Percentiles rank a stretch among this genome's conserved stretches.
These are phyloP conservation scores for Brassica napus DNA, from an alignment of 345 rosid species.

Conservation along the genomic window DNA sequence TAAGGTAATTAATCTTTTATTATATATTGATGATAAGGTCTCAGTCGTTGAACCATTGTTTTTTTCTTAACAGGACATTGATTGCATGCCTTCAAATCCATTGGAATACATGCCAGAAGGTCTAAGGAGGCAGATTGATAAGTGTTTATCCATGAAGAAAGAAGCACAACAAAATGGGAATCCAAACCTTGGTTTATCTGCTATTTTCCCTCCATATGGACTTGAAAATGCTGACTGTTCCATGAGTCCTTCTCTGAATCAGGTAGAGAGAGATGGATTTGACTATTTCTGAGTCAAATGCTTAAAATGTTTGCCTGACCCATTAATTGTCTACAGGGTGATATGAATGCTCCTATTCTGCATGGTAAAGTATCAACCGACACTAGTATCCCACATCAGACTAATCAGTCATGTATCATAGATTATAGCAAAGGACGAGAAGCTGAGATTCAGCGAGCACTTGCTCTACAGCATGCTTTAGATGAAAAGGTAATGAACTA, in stretches of 20 bases:
- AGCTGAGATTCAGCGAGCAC: slow-evolving; percentile 56
- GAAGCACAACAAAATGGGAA: slow-evolving; percentile 54
- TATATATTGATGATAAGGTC: slow-evolving; percentile 16
- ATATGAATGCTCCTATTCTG: slow-evolving; percentile 35
- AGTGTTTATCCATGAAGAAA: slow-evolving; percentile 44
- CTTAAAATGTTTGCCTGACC: background rate
- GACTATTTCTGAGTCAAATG: background rate
- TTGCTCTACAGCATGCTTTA: slow-evolving; percentile 51
- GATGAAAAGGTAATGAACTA: slow-evolving; percentile 61
- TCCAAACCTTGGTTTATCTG: slow-evolving; percentile 47
- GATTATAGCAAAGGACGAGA: slow-evolving; percentile 57
- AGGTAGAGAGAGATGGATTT: slow-evolving; percentile 30
- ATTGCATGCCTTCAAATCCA: slow-evolving; percentile 93
- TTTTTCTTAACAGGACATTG: slow-evolving; percentile 68
- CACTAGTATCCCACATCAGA: slow-evolving; percentile 45
- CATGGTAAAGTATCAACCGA: slow-evolving; percentile 46
- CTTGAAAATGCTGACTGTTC: slow-evolving; percentile 46
- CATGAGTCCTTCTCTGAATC: slow-evolving; percentile 46
- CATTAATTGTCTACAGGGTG: slow-evolving; percentile 47
- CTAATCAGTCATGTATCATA: slow-evolving; percentile 34
- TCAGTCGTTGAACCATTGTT: background rate
- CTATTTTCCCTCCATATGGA: slow-evolving; percentile 50
- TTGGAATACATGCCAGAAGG: slow-evolving; percentile 87
- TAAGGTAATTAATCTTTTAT: slow-evolving; percentile 50
- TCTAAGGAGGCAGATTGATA: slow-evolving; percentile 63